Conservation (phyloP, 495 filamentous ascomycete genomes). For the Penicillium antarcticum region DNA sequence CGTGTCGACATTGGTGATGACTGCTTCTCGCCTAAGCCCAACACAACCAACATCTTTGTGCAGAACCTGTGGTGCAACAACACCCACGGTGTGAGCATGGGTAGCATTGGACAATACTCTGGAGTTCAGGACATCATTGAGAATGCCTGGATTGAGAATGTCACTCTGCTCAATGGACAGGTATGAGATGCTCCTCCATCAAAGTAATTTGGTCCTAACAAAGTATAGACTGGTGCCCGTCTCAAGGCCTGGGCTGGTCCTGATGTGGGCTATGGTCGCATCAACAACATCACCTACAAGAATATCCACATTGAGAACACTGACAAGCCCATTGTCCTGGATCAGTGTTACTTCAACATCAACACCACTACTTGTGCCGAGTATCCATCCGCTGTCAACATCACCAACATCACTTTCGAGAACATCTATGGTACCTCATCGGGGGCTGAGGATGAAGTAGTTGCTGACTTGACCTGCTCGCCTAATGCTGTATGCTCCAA, state of each 20-base stretch:
- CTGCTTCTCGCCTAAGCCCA: constrained; percentile 59
- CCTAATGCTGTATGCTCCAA: constrained; percentile 52
- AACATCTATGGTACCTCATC: constrained; percentile 53
- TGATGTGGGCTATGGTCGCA: constrained; percentile 52
- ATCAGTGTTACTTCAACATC: constrained; percentile 58
- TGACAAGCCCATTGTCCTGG: constrained; percentile 51
- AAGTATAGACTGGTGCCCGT: constrained; percentile 47
- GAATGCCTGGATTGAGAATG: constrained; percentile 53
- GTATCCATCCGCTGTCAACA: constrained; percentile 52
- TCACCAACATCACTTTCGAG: constrained; percentile 53
- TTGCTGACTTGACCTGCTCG: constrained; percentile 50
- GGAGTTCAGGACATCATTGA: constrained; percentile 51
- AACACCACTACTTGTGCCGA: constrained; percentile 43
- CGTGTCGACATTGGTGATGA: constrained; percentile 55
- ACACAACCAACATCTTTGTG: constrained; percentile 54
- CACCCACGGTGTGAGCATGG: constrained; percentile 56
- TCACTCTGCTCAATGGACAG: constrained; percentile 52
- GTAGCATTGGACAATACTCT: constrained; percentile 54
- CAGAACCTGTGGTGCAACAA: constrained; percentile 58
- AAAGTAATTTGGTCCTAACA: background rate
- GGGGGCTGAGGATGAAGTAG: constrained; percentile 45
- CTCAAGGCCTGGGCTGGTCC: constrained; percentile 55
- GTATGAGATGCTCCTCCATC: constrained; percentile 11
- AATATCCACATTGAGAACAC: constrained; percentile 55
- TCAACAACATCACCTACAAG: constrained; percentile 58